Conservation (phyloP, 2,329 filamentous ascomycete genomes). For the Penicillium sp. region DNA sequence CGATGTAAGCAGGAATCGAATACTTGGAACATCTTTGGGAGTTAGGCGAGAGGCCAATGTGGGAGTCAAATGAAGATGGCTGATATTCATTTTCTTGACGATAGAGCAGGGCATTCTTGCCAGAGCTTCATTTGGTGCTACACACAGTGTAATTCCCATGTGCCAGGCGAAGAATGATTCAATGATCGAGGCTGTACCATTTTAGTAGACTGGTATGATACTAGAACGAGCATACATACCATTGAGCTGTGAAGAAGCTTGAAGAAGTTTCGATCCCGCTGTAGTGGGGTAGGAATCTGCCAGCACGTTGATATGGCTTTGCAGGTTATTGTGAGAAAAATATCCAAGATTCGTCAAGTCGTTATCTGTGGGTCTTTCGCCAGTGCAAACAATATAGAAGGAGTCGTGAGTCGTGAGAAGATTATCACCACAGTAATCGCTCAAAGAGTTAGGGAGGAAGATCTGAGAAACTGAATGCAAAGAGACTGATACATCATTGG, state of each 20-base stretch:
- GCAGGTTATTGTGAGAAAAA: constrained; percentile 72
- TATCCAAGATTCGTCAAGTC: constrained; percentile 66
- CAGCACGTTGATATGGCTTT: constrained; percentile 71
- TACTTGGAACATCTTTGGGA: constrained; percentile 65
- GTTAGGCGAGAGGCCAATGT: constrained; percentile 77
- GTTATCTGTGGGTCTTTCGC: constrained; percentile 67
- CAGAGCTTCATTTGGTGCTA: constrained; percentile 70
- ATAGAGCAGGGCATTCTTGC: constrained; percentile 69
- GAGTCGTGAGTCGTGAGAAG: constrained; percentile 18
- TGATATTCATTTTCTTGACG: constrained; percentile 64
- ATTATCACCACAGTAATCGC: constrained; percentile 15
- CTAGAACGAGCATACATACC: constrained; percentile 31
- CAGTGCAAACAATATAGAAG: constrained; percentile 67
- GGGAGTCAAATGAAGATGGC: constrained; percentile 81
- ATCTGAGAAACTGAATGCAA: constrained; percentile 16
- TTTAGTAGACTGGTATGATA: constrained; percentile 12
- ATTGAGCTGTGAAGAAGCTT: constrained; percentile 81
- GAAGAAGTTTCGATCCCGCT: constrained; percentile 63
- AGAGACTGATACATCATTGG: not conserved
- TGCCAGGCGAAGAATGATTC: constrained; percentile 87
- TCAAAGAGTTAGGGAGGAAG: constrained; percentile 10
- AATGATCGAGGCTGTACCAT: constrained; percentile 69
- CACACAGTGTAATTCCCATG: constrained; percentile 74
- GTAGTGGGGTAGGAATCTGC: constrained; percentile 63
- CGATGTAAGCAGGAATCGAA: constrained; percentile 75